A percentile compares a stretch with the other conserved stretches of the same genome.
phyloP scores from a whole-genome alignment of 2,329 filamentous ascomycete genomes.

The Xylaria sp. region DNA sequence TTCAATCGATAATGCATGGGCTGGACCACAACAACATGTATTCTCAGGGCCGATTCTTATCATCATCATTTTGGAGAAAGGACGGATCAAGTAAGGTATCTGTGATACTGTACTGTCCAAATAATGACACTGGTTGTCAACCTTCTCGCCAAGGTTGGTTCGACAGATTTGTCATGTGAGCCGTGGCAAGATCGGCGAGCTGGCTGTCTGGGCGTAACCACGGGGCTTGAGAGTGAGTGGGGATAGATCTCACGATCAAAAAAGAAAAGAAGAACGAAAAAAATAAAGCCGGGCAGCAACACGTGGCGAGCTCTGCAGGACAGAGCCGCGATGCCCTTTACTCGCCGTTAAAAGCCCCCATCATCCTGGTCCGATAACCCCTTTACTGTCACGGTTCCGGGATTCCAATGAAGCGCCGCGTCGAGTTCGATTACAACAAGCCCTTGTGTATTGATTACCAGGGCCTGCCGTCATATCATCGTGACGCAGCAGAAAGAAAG shows the following conservation, averaged over 20 bases:
- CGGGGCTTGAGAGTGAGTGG: conserved; percentile 45
- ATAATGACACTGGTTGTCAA: conserved; percentile 49
- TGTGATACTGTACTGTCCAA: conserved; percentile 44
- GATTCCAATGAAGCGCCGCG: conserved; percentile 47
- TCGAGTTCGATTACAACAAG: conserved; percentile 39
- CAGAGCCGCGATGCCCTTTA: conserved; percentile 49
- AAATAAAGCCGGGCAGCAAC: conserved; percentile 47
- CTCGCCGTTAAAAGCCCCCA: conserved; percentile 43
- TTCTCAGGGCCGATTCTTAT: conserved; percentile 45
- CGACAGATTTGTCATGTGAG: conserved; percentile 36
- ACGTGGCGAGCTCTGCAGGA: conserved; percentile 45
- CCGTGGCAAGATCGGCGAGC: conserved; percentile 48
- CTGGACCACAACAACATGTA: conserved; percentile 43
- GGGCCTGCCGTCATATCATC: conserved; percentile 1
- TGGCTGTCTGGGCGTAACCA: conserved; percentile 39
- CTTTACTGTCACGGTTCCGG: conserved; percentile 34
- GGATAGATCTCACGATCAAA: conserved; percentile 47
- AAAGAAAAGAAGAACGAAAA: neutral
- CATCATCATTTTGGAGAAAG: conserved; percentile 42
- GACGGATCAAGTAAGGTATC: conserved; percentile 40
- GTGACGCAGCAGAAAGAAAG: conserved; percentile 34
- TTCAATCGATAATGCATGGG: conserved; percentile 45
- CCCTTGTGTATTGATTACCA: conserved; percentile 5
- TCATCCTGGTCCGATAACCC: conserved; percentile 39
- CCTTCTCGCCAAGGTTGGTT: conserved; percentile 43